Conservation (phyloP, 78 protist species). For the Pigoraptor vietnamica region DNA sequence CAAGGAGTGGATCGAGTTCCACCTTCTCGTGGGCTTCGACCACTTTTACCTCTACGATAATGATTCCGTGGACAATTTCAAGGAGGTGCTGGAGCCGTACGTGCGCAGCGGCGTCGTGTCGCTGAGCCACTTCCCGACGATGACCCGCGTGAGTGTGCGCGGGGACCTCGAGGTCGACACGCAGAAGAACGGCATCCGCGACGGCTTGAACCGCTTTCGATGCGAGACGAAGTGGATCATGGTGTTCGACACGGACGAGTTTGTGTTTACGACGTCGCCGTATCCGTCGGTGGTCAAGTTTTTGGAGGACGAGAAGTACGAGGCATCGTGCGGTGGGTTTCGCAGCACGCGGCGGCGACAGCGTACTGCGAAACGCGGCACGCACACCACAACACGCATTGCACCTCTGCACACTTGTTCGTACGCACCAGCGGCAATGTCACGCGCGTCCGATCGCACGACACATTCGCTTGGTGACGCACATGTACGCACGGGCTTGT, state of each 20-base stretch:
- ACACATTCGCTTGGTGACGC: too few species aligned
- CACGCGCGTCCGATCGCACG: too few species aligned
- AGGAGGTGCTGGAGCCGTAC: background rate
- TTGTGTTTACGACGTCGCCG: background rate
- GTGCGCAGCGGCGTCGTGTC: background rate
- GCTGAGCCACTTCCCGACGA: background rate
- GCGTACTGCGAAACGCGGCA: too few species aligned
- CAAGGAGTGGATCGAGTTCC: conserved; percentile 9
- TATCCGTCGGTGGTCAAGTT: background rate
- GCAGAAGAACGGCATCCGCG: background rate
- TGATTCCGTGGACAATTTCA: background rate
- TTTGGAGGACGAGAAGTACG: background rate
- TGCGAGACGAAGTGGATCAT: background rate
- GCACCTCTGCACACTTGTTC: too few species aligned
- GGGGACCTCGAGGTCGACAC: background rate
- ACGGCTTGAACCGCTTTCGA: background rate
- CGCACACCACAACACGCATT: too few species aligned
- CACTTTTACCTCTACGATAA: background rate
- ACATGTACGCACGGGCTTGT: too few species aligned
- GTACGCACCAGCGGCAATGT: too few species aligned
- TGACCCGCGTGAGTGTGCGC: background rate
- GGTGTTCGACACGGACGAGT: background rate
- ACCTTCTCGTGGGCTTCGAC: background rate
- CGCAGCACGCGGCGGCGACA: too few species aligned
- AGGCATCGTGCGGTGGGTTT: background rate